Evolutionary conservation across 78 protist species (phyloP).

Genomic region (Protostelium mycophagum): DNA sequence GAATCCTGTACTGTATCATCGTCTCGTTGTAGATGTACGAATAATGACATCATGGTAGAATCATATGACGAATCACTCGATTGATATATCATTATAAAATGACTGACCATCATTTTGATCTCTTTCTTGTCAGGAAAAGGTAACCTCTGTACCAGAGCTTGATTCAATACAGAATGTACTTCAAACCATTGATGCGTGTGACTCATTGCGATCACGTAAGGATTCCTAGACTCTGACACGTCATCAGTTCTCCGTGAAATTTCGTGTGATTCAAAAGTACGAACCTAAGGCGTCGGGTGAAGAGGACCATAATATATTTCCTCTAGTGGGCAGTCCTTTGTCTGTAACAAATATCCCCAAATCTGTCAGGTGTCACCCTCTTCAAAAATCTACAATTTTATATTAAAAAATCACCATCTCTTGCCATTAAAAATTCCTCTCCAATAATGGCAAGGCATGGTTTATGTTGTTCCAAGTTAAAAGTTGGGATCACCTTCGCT

Average conservation of each 20-base stretch:
- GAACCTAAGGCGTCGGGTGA: not conserved
- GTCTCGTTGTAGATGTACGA: no score
- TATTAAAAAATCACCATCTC: conserved; percentile 1
- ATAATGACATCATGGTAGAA: no score
- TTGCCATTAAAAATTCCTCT: not conserved
- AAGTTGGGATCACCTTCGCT: not conserved
- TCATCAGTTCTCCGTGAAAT: not conserved
- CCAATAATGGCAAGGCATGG: not conserved
- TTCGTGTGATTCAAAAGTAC: no score
- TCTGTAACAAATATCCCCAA: not conserved
- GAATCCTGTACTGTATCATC: no score
- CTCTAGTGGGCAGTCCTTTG: not conserved
- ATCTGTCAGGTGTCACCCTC: not conserved
- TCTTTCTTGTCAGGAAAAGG: not conserved
- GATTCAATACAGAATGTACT: not conserved
- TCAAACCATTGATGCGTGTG: not conserved
- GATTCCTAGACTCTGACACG: not conserved
- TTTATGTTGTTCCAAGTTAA: not conserved
- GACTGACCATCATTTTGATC: not conserved
- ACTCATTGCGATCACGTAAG: not conserved
- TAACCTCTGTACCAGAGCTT: not conserved
- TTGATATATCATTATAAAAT: not conserved
- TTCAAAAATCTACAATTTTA: not conserved
- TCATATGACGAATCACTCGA: no score
- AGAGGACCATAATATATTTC: not conserved